Base-by-base conservation (phyloP, 257 asterid species). In the Lycium barbarum region DNA sequence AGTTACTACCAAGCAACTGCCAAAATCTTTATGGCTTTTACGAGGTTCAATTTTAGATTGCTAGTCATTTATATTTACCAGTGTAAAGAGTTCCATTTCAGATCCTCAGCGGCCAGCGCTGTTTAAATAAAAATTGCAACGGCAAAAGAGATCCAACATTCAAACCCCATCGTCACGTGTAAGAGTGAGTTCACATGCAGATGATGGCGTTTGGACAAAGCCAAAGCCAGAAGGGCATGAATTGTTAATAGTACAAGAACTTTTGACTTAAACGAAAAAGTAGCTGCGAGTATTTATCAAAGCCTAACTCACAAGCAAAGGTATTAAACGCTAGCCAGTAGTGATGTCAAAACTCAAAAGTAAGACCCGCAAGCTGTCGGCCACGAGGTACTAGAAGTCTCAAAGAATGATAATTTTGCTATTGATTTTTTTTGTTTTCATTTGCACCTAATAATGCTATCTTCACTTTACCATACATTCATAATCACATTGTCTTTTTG, bases 251-350 rank as follows among this genome's bases (percentile, higher is more conserved):
- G n/a, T 53, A 7, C 45, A 78, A 26, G 40, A 4, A 14, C 65
- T 76, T 76, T 51, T 26, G 47, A 45, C 7, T 20, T 53, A 18
- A 26, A 26, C 2, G 65, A 53, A 4, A 78, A 78, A 33, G 82
- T 53, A 57, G 17, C 1, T 51, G 47, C 22, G 26, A 26, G 65
- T 22, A 26, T 3, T 53, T 53, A 14, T 8, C 13, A 8, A 76
- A 53, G 22, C 47, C 82, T 2, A 76, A 76, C 47, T 15, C 82
- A 76, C 65, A 76, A 35, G 65, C 63, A 76, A 76, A 76, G 65
- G 26, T 26, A 70, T 70, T 26, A 26, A 26, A 26, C 33, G 33
- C 33, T 26, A 26, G 33, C 33, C 33, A 26, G 33, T 33, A 70
- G 15, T 53, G 82, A 76, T 22, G 63, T 20, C 62, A 49, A 73